Evolutionary conservation across 306 rosid genomes (phyloP).

Genomic region (Cucumis melo): DNA sequence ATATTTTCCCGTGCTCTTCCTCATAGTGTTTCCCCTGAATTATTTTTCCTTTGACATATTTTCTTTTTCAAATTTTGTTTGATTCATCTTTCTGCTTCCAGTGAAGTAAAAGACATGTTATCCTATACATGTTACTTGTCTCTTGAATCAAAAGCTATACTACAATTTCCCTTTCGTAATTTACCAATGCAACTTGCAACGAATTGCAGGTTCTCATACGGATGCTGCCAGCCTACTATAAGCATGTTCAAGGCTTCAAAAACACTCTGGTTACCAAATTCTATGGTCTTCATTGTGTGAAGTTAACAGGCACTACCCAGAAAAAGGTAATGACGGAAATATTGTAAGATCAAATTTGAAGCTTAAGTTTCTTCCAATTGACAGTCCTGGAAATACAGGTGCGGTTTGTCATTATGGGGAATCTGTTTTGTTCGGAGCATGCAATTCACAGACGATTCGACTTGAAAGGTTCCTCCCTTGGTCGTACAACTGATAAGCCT

Average conservation of each 20-base stretch:
- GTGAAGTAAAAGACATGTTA: background rate
- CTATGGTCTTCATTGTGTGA: constrained; percentile 84
- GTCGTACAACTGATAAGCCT: constrained; percentile 69
- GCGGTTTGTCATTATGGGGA: constrained; percentile 97
- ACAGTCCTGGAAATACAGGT: constrained; percentile 36
- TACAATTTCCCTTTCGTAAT: background rate
- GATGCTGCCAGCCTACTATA: constrained; percentile 92
- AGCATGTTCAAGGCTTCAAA: constrained; percentile 71
- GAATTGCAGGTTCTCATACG: constrained; percentile 56
- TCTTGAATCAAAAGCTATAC: background rate
- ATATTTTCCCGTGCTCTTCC: background rate
- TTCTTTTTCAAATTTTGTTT: background rate
- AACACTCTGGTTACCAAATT: constrained; percentile 85
- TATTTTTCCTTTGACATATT: background rate
- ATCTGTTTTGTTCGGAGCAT: constrained; percentile 64
- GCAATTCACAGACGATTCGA: constrained; percentile 76
- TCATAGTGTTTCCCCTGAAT: background rate
- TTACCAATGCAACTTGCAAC: constrained; percentile 2
- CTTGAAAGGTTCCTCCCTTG: constrained; percentile 88
- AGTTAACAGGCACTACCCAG: constrained; percentile 39
- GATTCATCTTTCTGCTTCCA: background rate
- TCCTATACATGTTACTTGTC: background rate
- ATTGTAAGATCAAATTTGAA: background rate
- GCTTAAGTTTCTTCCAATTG: background rate
- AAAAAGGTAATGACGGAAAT: constrained; percentile 58